Evolutionary conservation across 352 stramenopile genomes (phyloP).

Genomic region (Phytophthora pinifolia): DNA sequence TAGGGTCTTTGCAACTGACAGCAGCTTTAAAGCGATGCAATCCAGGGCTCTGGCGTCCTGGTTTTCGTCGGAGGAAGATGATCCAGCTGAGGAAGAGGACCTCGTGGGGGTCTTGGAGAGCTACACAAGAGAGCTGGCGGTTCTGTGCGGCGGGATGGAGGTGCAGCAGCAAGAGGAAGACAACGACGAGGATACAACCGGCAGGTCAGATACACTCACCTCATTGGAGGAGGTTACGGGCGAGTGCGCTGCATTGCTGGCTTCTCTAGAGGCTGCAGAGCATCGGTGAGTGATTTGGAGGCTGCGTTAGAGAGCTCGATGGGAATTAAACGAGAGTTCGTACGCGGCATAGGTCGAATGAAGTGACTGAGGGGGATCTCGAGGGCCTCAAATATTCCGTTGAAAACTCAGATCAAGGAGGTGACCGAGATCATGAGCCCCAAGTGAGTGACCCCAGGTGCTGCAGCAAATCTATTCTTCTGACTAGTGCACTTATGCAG

Average conservation of each 20-base stretch:
- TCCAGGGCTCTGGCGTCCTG: background rate
- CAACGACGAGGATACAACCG: background rate
- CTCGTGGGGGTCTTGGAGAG: constrained; percentile 19
- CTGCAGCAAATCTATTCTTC: background rate
- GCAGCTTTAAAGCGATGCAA: background rate
- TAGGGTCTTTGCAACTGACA: constrained; percentile 13
- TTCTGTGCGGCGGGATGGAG: constrained; percentile 28
- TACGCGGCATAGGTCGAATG: background rate
- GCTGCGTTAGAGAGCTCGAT: background rate
- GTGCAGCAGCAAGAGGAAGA: constrained; percentile 14
- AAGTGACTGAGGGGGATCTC: background rate
- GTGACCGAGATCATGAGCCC: background rate
- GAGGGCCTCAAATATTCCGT: background rate
- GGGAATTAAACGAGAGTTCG: background rate
- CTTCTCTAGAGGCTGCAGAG: constrained; percentile 19
- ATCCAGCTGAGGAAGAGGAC: constrained; percentile 6
- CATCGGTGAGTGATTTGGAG: background rate
- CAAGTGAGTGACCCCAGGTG: constrained; percentile 3
- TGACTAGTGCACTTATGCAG: constrained; percentile 5
- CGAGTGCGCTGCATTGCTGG: constrained; percentile 26
- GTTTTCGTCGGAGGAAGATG: background rate
- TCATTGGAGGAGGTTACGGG: constrained; percentile 23
- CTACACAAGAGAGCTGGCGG: constrained; percentile 24
- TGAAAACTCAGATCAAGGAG: background rate
- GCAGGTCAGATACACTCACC: constrained; percentile 10